Percentiles rank a stretch among this genome's conserved stretches.
Conservation (phyloP, 129 eudicot genomes). For the Tanacetum coccineum region DNA sequence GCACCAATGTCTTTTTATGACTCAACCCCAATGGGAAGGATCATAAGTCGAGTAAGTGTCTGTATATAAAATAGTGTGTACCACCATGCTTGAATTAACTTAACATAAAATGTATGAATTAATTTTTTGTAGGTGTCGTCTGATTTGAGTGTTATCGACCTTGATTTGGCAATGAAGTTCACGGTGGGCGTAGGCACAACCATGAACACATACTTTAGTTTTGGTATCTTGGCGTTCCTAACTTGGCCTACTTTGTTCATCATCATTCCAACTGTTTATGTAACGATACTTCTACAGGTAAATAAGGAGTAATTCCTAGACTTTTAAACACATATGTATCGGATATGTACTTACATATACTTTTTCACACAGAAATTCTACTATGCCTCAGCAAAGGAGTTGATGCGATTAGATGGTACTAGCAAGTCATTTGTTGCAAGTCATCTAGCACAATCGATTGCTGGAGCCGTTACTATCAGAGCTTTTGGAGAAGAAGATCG, state of each 20-base stretch:
- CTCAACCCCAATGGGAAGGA: conserved; percentile 86
- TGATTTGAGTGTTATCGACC: conserved; percentile 61
- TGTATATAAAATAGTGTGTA: conserved; percentile 3
- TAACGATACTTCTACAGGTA: conserved; percentile 60
- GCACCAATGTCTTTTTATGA: conserved; percentile 84
- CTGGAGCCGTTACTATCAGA: conserved; percentile 72
- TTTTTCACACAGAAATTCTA: conserved; percentile 43
- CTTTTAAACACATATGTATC: background rate
- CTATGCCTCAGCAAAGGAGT: conserved; percentile 65
- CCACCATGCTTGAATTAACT: background rate
- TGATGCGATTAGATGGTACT: conserved; percentile 77
- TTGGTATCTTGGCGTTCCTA: conserved; percentile 47
- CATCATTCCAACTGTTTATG: conserved; percentile 43
- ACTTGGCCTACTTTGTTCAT: conserved; percentile 60
- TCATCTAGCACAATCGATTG: conserved; percentile 64
- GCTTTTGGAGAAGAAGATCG: conserved; percentile 69
- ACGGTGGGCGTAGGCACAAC: conserved; percentile 38
- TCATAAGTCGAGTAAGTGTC: conserved; percentile 68
- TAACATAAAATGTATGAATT: conserved; percentile 8
- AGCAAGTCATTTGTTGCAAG: conserved; percentile 67
- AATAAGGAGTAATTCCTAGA: background rate
- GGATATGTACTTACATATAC: background rate
- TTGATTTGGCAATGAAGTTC: conserved; percentile 49
- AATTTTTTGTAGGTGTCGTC: conserved; percentile 48
- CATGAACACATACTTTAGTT: conserved; percentile 39